Percentiles rank a stretch among this genome's conserved stretches.
These are phyloP conservation scores for Samsoniella hepiali DNA, from an alignment of 2,329 filamentous ascomycete species.

Conservation along the genomic window DNA sequence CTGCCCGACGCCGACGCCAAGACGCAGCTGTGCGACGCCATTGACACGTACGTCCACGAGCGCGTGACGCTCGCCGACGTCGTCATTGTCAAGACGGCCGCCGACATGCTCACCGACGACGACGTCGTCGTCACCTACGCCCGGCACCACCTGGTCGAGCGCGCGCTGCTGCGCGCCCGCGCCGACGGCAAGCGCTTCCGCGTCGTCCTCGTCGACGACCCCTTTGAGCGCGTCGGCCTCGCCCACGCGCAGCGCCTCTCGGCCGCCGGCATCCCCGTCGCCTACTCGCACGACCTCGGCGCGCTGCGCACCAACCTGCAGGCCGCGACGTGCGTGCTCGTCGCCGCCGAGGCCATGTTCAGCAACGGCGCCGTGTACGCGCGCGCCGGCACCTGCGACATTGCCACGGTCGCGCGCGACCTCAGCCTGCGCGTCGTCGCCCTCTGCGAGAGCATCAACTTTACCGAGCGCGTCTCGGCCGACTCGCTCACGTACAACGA, in stretches of 20 bases:
- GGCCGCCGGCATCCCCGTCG: slow-evolving; percentile 68
- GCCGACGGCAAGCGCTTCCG: slow-evolving; percentile 69
- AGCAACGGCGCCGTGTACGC: slow-evolving; percentile 90
- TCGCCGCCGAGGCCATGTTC: slow-evolving; percentile 92
- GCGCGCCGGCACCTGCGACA: slow-evolving; percentile 78
- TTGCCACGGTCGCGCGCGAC: slow-evolving; percentile 78
- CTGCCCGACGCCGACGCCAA: slow-evolving; percentile 80
- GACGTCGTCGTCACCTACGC: slow-evolving; percentile 86
- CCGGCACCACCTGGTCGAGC: slow-evolving; percentile 80
- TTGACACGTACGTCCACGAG: slow-evolving; percentile 88
- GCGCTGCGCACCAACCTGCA: slow-evolving; percentile 72
- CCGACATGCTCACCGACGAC: slow-evolving; percentile 70
- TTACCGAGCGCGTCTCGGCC: slow-evolving; percentile 77
- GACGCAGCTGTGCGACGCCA: slow-evolving; percentile 69
- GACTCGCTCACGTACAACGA: slow-evolving; percentile 96
- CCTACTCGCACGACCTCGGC: slow-evolving; percentile 75
- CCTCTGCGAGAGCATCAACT: slow-evolving; percentile 93
- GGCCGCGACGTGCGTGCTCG: slow-evolving; percentile 67
- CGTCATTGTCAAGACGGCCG: slow-evolving; percentile 75
- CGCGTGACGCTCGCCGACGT: slow-evolving; percentile 83
- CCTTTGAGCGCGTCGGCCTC: slow-evolving; percentile 50
- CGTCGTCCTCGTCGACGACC: slow-evolving; percentile 78
- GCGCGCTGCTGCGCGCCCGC: slow-evolving; percentile 72
- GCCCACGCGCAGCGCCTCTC: slow-evolving; percentile 65
- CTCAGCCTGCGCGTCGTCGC: slow-evolving; percentile 78